phyloP scores from a whole-genome alignment of 495 filamentous ascomycete species.

The Entonaema liquescens region DNA sequence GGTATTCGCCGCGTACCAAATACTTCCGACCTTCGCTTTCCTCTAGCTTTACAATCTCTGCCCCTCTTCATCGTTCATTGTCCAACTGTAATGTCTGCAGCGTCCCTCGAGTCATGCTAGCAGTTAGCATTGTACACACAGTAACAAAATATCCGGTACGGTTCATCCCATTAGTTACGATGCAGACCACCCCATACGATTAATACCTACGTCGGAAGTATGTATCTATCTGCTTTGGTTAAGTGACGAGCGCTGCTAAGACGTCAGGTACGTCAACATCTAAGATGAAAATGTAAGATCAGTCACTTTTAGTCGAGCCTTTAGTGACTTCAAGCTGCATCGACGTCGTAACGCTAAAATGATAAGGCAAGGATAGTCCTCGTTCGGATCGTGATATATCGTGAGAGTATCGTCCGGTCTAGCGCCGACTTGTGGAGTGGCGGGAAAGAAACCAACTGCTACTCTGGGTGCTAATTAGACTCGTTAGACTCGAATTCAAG shows the following conservation, averaged over 20 bases:
- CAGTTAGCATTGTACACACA: not conserved
- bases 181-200: not conserved
- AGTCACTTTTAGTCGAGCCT: slow-evolving; percentile 25
- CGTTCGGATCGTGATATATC: slow-evolving; percentile 21
- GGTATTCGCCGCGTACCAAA: slow-evolving; percentile 27
- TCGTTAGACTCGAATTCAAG: slow-evolving; percentile 18
- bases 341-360: slow-evolving; percentile 26
- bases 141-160: slow-evolving; percentile 5
- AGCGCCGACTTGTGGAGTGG: slow-evolving; percentile 35
- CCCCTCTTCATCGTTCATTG: slow-evolving; percentile 19
- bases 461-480: not conserved
- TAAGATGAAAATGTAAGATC: slow-evolving; percentile 26
- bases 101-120: slow-evolving; percentile 12
- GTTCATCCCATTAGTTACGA: not conserved
- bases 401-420: slow-evolving; percentile 39
- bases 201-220: slow-evolving; percentile 5
- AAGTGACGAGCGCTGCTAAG: slow-evolving; percentile 5
- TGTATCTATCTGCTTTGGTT: not conserved
- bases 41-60: slow-evolving; percentile 6
- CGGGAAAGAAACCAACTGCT: slow-evolving; percentile 16
- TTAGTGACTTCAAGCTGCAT: slow-evolving; percentile 41
- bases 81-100: slow-evolving; percentile 17
- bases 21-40: slow-evolving; percentile 14
- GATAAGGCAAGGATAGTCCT: slow-evolving; percentile 31
- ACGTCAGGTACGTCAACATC: slow-evolving; percentile 33